Evolutionary conservation across 73 alveolate species (phyloP).

Genomic region (Blepharisma japonicum): DNA sequence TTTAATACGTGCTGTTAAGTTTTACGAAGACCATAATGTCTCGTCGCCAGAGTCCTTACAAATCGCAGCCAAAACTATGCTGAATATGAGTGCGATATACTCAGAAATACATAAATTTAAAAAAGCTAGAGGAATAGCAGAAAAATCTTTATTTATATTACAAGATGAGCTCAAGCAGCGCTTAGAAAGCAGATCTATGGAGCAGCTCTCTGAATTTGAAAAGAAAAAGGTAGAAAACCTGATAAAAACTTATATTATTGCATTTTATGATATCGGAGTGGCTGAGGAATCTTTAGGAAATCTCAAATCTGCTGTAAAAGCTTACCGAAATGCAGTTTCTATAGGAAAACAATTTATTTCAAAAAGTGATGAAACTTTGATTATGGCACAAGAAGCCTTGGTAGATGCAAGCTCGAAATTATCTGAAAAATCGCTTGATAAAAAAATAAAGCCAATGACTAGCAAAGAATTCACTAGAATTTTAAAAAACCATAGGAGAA

Average conservation of each 20-base stretch:
- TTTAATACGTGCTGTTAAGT: neutral
- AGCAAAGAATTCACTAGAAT: too few species aligned
- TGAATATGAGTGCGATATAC: slow-evolving; percentile 9
- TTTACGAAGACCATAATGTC: neutral
- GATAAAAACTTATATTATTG: slow-evolving; percentile 16
- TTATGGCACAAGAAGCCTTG: neutral
- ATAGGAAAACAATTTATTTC: neutral
- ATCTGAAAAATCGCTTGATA: too few species aligned
- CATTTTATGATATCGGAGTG: slow-evolving; percentile 8
- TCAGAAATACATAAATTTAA: slow-evolving; percentile 7
- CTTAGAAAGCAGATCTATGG: neutral
- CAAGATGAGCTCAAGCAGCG: slow-evolving; percentile 17
- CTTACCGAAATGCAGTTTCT: slow-evolving; percentile 13
- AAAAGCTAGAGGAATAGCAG: neutral
- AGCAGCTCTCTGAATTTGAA: neutral
- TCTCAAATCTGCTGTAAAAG: neutral
- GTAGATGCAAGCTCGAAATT: neutral
- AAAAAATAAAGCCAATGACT: too few species aligned
- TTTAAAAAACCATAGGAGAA: too few species aligned
- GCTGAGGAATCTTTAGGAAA: slow-evolving; percentile 7
- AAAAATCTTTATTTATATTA: neutral
- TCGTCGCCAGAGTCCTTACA: neutral
- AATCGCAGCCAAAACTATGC: slow-evolving; percentile 9
- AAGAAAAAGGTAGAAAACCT: neutral
- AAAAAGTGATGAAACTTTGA: neutral